Base-by-base conservation (phyloP, 805 yeast species). In the Yarrowia sp. region DNA sequence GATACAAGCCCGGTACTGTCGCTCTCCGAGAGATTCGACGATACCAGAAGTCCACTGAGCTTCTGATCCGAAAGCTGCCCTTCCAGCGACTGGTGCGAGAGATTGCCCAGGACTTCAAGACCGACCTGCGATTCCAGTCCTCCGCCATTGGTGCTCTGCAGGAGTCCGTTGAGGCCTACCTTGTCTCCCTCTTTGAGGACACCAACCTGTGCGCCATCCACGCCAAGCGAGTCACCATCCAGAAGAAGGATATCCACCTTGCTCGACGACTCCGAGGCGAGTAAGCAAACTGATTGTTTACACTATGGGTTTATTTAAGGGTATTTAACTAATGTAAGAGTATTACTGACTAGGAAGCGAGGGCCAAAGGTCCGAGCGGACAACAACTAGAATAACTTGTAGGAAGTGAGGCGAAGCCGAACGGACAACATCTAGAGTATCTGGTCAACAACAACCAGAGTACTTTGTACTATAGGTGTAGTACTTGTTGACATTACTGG, bases 1-100 rank as follows among this genome's bases (percentile, higher is more conserved):
- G 96, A 85, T 88, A 88, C 81, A 88, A 88, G 89, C 96, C 96
- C 75, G 96, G 96, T 86, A 87, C 93, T 74, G 93, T 87, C 74
- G 96, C 96, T 72, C 86, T 88, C 76, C 86, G 93, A 84, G 94
- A 88, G 80, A 88, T 88, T 76, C 86, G 94, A 84, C 86, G 92
- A 81, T 88, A 88, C 84, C 96, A 88, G 81, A 88, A 88, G 80
- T 85, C 92, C 61, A 88, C 94, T 70, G 94, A 88, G 78, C 81
- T 88, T 61, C 81, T 88, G 76, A 87, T 88, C 78, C 87, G 94
- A 83, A 88, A 88, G 81, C 84, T 88, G 70, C 96, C 96, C 59
- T 88, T 88, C 88, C 94, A 88, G 81, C 86, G 96, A 80, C 83
- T 88, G 73, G 94, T 88, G 64, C 86, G 94, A 81, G 94, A 88